Base-by-base conservation (phyloP, 176 grass and related monocot species). In the Oryza longistaminata region DNA sequence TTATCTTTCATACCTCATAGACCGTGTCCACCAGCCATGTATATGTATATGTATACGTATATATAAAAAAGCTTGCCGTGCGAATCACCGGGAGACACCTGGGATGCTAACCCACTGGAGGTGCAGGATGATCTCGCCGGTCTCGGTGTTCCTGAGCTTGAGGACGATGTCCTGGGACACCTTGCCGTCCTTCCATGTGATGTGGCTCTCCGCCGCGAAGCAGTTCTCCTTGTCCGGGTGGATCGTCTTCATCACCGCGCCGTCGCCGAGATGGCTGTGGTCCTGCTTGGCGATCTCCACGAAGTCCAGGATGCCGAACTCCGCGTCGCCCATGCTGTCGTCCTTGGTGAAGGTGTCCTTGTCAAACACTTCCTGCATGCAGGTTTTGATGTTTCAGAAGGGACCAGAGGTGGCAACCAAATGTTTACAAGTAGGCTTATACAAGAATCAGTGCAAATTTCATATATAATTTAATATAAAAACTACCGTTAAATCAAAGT, bases 311-410 rank as follows among this genome's bases (percentile, higher is more conserved):
- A 97, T 97, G 70, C 42, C 34, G 81, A 97, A 94, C 86, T 97
- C 94, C 1, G 88, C 90, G 49, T 92, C 80, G 5, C 94, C 90
- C 92, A 97, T 92, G 60, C 43, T 64, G 34, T 97, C 94, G 62
- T 97, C 94, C 52, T 68, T 83, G 74, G 88, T 92, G 90, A 94
- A 94, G 31, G 88, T 94, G 82, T 97, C 94, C 29, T 97, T 88
- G 86, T 97, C 94, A 79, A 85, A 83, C 35, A 97, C 83, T 29
- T 94, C 92, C 92, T 92, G 83, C 6, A 79, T 92, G 86, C 8
- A 82, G 79, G 29, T 31, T n/a, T n/a, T n/a, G 1, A 53, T 62
- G 64, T 78, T 77, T 75, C 29, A 76, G 49, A 39, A 39, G 11
- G n/a, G 5, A 58, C 26, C 16, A 71, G 19, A 37, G 16, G 60